These are phyloP conservation scores for Centaurea solstitialis DNA, from an alignment of 129 eudicot genomes.

Conservation along the genomic window DNA sequence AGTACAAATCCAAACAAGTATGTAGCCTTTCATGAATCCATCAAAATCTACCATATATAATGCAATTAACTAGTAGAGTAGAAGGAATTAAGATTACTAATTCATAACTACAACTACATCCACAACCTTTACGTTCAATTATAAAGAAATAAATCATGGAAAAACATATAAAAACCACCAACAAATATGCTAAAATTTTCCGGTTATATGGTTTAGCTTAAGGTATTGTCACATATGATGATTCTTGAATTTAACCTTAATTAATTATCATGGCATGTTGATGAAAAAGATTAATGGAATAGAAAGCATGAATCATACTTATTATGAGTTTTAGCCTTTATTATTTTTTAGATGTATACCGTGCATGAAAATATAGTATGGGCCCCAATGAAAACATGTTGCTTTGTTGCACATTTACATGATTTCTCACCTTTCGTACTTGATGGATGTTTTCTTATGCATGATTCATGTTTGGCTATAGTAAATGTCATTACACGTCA, in stretches of 20 bases:
- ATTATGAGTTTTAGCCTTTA: background rate
- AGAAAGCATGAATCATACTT: background rate
- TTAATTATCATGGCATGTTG: background rate
- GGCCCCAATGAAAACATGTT: background rate
- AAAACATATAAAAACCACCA: background rate
- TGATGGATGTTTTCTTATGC: background rate
- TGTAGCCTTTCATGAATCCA: too few relatives aligned
- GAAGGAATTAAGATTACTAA: background rate
- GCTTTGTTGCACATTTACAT: background rate
- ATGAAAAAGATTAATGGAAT: background rate
- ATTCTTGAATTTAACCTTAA: background rate
- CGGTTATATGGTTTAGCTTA: background rate
- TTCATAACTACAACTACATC: background rate
- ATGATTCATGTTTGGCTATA: background rate
- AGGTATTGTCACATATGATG: background rate
- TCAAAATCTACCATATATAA: too few relatives aligned
- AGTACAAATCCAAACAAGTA: too few relatives aligned
- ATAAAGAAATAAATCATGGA: background rate
- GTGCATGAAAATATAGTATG: background rate
- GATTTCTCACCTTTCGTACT: background rate
- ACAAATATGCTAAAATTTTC: background rate
- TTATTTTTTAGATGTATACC: background rate
- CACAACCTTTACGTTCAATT: background rate
- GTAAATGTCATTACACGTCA: background rate
- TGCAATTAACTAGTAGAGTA: too few relatives aligned